Base-by-base conservation (phyloP, 2,329 filamentous ascomycete genomes). In the Rutstroemia sydowiana region DNA sequence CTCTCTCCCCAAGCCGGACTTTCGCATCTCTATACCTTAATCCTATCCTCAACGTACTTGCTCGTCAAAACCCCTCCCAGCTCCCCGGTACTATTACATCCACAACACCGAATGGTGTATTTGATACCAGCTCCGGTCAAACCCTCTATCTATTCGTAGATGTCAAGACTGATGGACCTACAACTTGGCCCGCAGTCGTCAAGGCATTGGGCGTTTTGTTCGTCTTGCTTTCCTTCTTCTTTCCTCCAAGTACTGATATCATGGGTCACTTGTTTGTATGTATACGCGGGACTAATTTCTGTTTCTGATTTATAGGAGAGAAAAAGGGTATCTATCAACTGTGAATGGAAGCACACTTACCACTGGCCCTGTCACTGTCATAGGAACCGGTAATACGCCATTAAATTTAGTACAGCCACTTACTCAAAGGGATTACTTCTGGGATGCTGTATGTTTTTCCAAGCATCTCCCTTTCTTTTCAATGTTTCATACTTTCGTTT, bases 61-160 rank as follows among this genome's bases (percentile, higher is more conserved):
- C 56, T n/a, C 51, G 55, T 16, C 62, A 65, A 45, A 65, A 64
- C 32, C 59, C 23, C 23, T 26, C 23, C 61, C 1, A 73, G 71
- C 16, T 66, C 64, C 3, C 23, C 36, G 0, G 81, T 63, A n/a
- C 21, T 6, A 26, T 76, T 1, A 65, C 65, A 2, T 61, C 63
- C 0, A 66, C 69, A 6, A 79, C 77, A 3, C 71, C 72, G 40
- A 79, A 82, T 61, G 81, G 81, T 31, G 77, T 85, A 13, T 85
- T 75, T 61, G 81, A 85, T 64, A 78, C 78, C 1, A 61, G 62
- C 31, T 62, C 68, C 1, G 70, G 65, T 5, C 79, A 84, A 64
- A 84, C 81, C 0, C 70, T 85, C 5, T 83, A 82, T 67, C 71
- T 85, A 43, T 83, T 82, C 66, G 75, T 85, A 53, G 81, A 85